Percentiles rank a stretch among this genome's conserved stretches.
Evolutionary conservation across 2,329 filamentous ascomycete genomes (phyloP).

Genomic region (Colletotrichum incanum): DNA sequence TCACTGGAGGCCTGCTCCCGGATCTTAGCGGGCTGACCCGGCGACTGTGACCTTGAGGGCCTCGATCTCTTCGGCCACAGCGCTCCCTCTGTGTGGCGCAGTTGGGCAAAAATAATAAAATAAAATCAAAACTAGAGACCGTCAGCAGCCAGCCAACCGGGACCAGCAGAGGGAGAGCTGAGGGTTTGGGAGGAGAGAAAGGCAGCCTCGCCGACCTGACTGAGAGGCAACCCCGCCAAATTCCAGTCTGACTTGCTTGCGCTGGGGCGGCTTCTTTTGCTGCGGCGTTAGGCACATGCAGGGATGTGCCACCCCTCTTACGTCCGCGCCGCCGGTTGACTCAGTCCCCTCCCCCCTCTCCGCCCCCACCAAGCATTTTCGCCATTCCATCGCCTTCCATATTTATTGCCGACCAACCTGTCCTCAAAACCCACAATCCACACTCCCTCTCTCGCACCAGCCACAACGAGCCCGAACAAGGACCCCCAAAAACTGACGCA

Average conservation of each 20-base stretch:
- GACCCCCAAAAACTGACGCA: constrained; percentile 38
- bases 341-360: constrained; percentile 37
- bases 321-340: constrained; percentile 52
- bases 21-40: constrained; percentile 20
- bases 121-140: background rate
- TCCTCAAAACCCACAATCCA: constrained; percentile 4
- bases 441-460: constrained; percentile 23
- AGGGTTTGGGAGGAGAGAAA: background rate
- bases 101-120: background rate
- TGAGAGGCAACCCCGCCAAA: constrained; percentile 2
- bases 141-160: background rate
- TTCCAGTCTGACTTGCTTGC: constrained; percentile 1
- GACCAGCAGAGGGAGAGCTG: background rate
- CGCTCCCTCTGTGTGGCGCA: constrained; percentile 30
- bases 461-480: constrained; percentile 24
- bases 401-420: constrained; percentile 36
- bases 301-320: constrained; percentile 30
- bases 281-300: constrained; percentile 38
- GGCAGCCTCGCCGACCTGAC: background rate
- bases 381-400: constrained; percentile 49
- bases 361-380: constrained; percentile 34
- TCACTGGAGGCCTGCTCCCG: constrained; percentile 32
- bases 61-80: constrained; percentile 8
- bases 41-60: constrained; percentile 2
- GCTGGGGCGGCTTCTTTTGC: constrained; percentile 1